Base-by-base conservation (phyloP, 148 eudicot genomes). In the Camellia granthamiana region DNA sequence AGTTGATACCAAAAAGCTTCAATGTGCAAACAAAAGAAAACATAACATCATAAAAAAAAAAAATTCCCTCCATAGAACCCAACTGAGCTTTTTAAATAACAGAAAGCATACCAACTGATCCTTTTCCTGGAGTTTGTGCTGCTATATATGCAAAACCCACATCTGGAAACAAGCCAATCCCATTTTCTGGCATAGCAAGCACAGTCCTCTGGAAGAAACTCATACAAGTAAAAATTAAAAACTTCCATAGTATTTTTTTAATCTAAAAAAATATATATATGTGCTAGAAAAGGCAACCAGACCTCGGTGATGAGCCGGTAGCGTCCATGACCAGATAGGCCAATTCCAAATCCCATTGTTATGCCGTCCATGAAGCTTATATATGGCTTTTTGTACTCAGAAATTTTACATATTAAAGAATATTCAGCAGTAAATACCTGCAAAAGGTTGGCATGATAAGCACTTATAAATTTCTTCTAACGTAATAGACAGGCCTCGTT, bases 131-230 rank as follows among this genome's bases (percentile, higher is more conserved):
- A 79, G 87, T 91, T 83, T 89, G 89, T 83, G 98, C 98, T 30
- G 99, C 98, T 80, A 95, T 93, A 83, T 90, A 90, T 61, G 99
- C 88, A 84, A 95, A 95, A 62, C 99, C 99, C 72, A 95, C 99
- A 89, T 95, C 99, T 80, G 99, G 99, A 67, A 95, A 95, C 86
- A 95, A 91, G 64, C 99, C 99, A 80, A 93, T 95, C 16, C 93
- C 97, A 74, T 93, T 95, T 84, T 95, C 99, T 67, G 99, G 99
- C 99, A 95, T 95, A 75, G 97, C 97, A 84, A 95, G 98, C 81
- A 95, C 85, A 79, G 97, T 95, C 82, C 87, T 90, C 99, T 95
- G 92, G 69, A 79, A 80, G 18, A 78, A 79, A 54, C 14, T 71
- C 42, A 77, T 18, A 59, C n/a, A 78, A 59, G 46, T 13, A 79